phyloP scores from a whole-genome alignment of 2,329 filamentous ascomycete species.

The Penicillium brasilianum region DNA sequence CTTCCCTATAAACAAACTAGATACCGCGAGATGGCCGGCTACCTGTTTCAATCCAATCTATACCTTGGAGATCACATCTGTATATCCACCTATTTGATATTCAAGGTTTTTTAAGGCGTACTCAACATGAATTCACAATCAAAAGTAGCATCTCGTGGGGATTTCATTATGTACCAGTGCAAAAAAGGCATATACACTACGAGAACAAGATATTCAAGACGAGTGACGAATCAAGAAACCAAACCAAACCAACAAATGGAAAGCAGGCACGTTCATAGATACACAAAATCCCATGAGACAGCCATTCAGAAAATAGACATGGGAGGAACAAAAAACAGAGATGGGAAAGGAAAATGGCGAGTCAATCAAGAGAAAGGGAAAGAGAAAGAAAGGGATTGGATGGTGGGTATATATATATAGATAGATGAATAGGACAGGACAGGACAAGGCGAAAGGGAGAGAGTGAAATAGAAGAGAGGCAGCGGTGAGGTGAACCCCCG shows the following conservation, averaged over 20 bases:
- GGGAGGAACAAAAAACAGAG: constrained; percentile 10
- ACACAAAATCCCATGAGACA: constrained; percentile 25
- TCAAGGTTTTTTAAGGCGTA: no score
- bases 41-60: constrained; percentile 2
- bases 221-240: constrained; percentile 7
- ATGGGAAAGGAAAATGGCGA: neutral
- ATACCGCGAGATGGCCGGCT: neutral
- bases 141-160: neutral
- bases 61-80: neutral
- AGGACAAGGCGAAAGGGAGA: neutral
- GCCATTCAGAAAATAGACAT: constrained; percentile 21
- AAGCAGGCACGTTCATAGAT: constrained; percentile 25
- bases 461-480: neutral
- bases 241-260: constrained; percentile 3
- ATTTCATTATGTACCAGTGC: constrained; percentile 7
- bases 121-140: neutral
- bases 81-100: neutral
- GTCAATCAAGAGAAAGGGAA: constrained; percentile 2
- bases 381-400: constrained; percentile 23
- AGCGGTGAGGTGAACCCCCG: neutral
- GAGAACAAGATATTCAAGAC: constrained; percentile 5
- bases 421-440: constrained; percentile 9
- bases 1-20: neutral
- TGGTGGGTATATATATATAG: constrained; percentile 33
- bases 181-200: constrained; percentile 22